Base-by-base conservation (phyloP, 192 early-diverging fungal genomes). In the Spizellomyces sp. region DNA sequence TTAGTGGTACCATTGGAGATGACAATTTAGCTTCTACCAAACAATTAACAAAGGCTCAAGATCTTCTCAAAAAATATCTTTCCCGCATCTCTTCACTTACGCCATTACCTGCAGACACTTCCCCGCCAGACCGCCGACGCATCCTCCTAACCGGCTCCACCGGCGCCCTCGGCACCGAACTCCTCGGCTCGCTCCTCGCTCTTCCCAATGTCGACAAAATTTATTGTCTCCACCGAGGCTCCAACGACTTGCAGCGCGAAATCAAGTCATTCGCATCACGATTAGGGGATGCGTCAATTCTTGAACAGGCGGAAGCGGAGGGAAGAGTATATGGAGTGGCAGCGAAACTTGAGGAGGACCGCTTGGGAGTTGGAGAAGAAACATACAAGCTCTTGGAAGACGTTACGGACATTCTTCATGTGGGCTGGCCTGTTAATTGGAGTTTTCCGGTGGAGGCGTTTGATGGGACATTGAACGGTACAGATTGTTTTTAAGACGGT, bases 371-470 rank as follows among this genome's bases (percentile, higher is more conserved):
- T 19, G 48, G 36, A 7, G 15, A 68, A 2, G 41, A 68, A 6
- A 43, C 19, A 7, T 6, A 57, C 7, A n/a, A 19, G 1, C 41
- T 66, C 17, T 52, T 57, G 7, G 52, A 54, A 15, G 17, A 54
- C 52, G 66, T 68, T 2, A 68, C 66, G 5, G 66, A 68, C 5
- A 42, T 68, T 12, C 27, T 68, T 0, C 66, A 68, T 42, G 66
- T 42, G 4, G 66, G 54, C 14, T 68, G 55, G 50, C 66, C 66
- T 4, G 66, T 68, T 41, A 68, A 68, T 19, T 68, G 66, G 66
- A 58, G 52, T 42, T 68, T 68, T 45, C 66, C 66, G 8, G 66
- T 68, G n/a, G 66, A 68, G 14, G 66, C 66, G 1, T 68, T 57
- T 42, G 66, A 68, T 43, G 48, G 52, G 5, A 57, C 66, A 15